These are phyloP conservation scores for Parathielavia appendiculata DNA, from an alignment of 495 filamentous ascomycete genomes.

Conservation along the genomic window DNA sequence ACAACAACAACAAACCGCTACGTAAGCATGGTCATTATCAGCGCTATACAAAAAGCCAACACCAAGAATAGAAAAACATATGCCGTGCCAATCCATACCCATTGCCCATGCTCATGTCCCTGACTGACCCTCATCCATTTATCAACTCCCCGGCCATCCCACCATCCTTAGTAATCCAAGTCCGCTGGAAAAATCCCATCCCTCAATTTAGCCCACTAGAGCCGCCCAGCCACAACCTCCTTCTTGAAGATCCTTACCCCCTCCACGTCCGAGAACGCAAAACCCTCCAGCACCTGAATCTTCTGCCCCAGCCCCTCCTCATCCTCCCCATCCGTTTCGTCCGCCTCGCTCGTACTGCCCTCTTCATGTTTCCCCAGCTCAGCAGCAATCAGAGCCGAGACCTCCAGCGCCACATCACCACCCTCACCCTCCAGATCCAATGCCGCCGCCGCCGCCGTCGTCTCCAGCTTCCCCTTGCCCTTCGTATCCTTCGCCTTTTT, in stretches of 20 bases:
- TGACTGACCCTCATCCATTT: neutral
- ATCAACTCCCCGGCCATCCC: neutral
- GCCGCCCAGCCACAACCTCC: conserved; percentile 39
- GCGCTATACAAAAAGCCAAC: too few species aligned
- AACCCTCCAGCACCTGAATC: conserved; percentile 36
- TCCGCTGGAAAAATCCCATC: neutral
- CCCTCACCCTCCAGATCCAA: neutral
- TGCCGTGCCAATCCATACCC: too few species aligned
- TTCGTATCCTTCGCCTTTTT: conserved; percentile 21
- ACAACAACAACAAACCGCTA: too few species aligned
- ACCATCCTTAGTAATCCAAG: neutral
- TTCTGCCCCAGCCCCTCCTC: conserved; percentile 18
- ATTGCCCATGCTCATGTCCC: too few species aligned
- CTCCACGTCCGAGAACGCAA: conserved; percentile 44
- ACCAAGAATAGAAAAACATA: too few species aligned
- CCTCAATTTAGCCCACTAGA: conserved; percentile 19
- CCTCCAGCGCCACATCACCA: neutral
- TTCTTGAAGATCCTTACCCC: conserved; percentile 49
- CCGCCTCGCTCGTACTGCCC: conserved; percentile 31
- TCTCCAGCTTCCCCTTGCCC: conserved; percentile 21
- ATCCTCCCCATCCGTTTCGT: conserved; percentile 26
- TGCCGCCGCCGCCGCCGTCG: neutral
- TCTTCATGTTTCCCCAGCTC: conserved; percentile 15
- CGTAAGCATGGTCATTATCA: too few species aligned
- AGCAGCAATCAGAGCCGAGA: neutral